Conservation (phyloP, 1,284 basidiomycete genomes). For the Limonomyces culmigenus region DNA sequence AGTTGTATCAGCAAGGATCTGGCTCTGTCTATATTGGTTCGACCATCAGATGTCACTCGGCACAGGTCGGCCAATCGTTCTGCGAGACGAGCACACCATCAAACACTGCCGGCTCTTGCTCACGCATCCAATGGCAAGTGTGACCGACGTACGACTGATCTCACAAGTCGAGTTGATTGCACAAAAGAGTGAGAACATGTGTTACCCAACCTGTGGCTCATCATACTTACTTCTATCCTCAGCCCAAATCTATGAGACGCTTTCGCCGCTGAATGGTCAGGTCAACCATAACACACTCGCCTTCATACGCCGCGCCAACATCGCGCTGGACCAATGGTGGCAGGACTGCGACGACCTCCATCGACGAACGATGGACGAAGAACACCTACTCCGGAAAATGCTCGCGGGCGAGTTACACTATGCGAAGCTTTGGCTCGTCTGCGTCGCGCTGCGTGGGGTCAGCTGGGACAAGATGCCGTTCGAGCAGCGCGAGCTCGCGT, state of each 20-base stretch:
- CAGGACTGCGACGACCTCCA: conserved; percentile 72
- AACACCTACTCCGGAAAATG: conserved; percentile 71
- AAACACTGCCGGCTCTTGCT: conserved; percentile 70
- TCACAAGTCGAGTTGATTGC: conserved; percentile 80
- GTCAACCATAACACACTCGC: conserved; percentile 72
- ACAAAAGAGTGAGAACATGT: conserved; percentile 55
- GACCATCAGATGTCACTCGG: conserved; percentile 89
- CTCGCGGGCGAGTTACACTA: conserved; percentile 79
- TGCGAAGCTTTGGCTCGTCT: conserved; percentile 86
- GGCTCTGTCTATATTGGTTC: conserved; percentile 89
- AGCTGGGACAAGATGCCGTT: conserved; percentile 92
- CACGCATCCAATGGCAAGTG: conserved; percentile 70
- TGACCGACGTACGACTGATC: conserved; percentile 77
- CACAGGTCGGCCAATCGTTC: conserved; percentile 76
- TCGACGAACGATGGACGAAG: conserved; percentile 67
- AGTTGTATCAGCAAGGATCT: conserved; percentile 86
- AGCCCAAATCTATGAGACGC: conserved; percentile 84
- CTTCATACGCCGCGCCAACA: conserved; percentile 73
- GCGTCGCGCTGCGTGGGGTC: conserved; percentile 78
- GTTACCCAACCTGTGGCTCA: neutral
- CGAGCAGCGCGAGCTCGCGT: conserved; percentile 84
- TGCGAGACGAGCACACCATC: conserved; percentile 79
- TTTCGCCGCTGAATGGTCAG: conserved; percentile 74
- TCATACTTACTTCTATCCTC: conserved; percentile 4
- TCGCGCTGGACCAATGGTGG: conserved; percentile 82